Conservation (phyloP, 257 asterid species). For the Gentiana dahurica region DNA sequence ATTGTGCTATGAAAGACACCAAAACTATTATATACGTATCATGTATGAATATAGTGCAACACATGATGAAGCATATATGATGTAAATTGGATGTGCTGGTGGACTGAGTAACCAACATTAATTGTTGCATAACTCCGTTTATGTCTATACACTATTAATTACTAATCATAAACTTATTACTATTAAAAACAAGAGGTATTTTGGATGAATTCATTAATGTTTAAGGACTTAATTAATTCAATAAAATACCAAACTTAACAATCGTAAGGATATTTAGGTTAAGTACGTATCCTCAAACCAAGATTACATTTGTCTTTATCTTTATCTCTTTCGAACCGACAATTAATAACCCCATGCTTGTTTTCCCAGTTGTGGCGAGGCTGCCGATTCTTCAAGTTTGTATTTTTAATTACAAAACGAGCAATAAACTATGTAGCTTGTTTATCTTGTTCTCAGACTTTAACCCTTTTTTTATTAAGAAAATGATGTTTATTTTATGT, state of each 20-base stretch:
- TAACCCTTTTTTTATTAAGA: too few relatives aligned
- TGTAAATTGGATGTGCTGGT: background rate
- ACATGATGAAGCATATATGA: background rate
- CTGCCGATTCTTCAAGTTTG: background rate
- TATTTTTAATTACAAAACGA: background rate
- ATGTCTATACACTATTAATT: too few relatives aligned
- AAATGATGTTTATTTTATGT: too few relatives aligned
- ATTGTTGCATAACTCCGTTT: background rate
- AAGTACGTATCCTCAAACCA: background rate
- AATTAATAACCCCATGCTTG: background rate
- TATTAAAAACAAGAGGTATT: background rate
- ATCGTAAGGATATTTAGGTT: background rate
- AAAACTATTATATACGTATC: too few relatives aligned
- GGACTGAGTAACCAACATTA: background rate
- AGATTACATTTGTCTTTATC: background rate
- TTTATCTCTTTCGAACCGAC: background rate
- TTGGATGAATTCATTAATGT: background rate
- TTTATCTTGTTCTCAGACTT: too few relatives aligned
- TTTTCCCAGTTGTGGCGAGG: background rate
- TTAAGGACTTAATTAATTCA: background rate
- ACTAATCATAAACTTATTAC: too few relatives aligned
- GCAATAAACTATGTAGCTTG: too few relatives aligned
- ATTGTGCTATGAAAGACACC: too few relatives aligned
- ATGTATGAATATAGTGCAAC: too few relatives aligned
- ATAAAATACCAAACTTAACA: background rate